Conservation (phyloP, 1,139 yeast genomes). For the Barnettozyma hawaiiensis region DNA sequence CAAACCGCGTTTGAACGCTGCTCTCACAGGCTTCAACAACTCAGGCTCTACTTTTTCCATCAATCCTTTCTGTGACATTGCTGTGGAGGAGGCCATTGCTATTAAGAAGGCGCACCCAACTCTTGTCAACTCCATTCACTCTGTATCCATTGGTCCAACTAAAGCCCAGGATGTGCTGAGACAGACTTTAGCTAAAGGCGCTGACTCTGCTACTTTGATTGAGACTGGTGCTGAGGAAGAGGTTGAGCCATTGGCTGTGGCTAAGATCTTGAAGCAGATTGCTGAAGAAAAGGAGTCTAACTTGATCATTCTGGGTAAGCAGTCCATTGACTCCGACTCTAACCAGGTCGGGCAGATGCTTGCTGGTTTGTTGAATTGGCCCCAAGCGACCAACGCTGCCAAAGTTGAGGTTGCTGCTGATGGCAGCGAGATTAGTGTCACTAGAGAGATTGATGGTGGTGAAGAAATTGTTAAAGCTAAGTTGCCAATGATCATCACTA, state of each 20-base stretch:
- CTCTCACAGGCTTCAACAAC: constrained; percentile 81
- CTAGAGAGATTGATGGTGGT: constrained; percentile 95
- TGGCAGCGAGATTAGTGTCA: constrained; percentile 56
- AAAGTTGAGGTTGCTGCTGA: constrained; percentile 53
- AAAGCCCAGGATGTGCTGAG: constrained; percentile 86
- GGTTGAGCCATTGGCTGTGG: constrained; percentile 74
- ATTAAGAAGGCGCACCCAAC: constrained; percentile 64
- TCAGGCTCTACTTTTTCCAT: constrained; percentile 90
- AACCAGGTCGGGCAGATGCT: constrained; percentile 98
- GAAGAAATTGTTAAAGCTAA: constrained; percentile 73
- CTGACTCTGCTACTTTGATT: constrained; percentile 75
- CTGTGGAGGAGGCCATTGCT: constrained; percentile 85
- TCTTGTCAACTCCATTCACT: constrained; percentile 79
- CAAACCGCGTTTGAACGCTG: constrained; percentile 86
- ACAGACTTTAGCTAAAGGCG: constrained; percentile 92
- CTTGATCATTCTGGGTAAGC: constrained; percentile 86
- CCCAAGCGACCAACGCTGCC: constrained; percentile 96
- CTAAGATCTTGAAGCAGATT: constrained; percentile 72
- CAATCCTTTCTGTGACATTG: constrained; percentile 97
- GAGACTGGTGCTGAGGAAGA: constrained; percentile 61
- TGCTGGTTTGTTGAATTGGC: constrained; percentile 93
- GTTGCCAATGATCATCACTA: constrained; percentile 81
- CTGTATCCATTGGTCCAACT: constrained; percentile 85
- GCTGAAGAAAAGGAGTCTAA: constrained; percentile 70
- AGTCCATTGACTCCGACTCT: constrained; percentile 91